Evolutionary conservation across 75 land plant genomes (phyloP).

Genomic region (Chamaecyparis obtusa): DNA sequence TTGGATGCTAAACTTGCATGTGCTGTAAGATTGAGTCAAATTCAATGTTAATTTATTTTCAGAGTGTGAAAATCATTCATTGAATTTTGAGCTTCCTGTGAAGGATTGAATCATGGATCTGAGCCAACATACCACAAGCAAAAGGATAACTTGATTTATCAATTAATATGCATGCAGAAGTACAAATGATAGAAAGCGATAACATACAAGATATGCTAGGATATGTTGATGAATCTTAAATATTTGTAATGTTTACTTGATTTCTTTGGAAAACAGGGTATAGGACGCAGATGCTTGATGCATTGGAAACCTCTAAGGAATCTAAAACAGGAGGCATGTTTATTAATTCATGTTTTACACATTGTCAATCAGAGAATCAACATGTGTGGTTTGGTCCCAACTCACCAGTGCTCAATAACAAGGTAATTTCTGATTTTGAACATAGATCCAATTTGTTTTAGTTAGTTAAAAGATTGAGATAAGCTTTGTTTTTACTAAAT

Average conservation of each 20-base stretch:
- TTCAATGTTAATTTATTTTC: background rate
- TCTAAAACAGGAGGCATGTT: conserved; percentile 40
- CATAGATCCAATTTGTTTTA: background rate
- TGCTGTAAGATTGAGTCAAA: background rate
- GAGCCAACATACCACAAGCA: no score
- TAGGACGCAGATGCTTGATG: conserved; percentile 43
- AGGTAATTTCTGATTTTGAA: conserved; percentile 23
- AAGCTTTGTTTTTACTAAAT: background rate
- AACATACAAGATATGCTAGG: background rate
- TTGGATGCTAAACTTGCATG: background rate
- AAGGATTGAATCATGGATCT: background rate
- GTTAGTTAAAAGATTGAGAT: background rate
- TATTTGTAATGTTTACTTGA: background rate
- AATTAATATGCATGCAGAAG: background rate
- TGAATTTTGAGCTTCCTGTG: background rate
- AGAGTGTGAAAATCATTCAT: background rate
- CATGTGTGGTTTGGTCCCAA: conserved; percentile 44
- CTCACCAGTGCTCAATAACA: conserved; percentile 31
- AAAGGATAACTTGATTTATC: background rate
- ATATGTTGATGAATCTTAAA: background rate
- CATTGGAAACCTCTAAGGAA: conserved; percentile 20
- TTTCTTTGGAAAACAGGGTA: conserved; percentile 29
- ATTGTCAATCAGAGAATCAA: conserved; percentile 52
- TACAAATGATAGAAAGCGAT: background rate
- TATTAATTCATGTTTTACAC: conserved; percentile 55